Evolutionary conservation across 2,329 filamentous ascomycete species (phyloP).

Genomic region (Hypomyces rosellus): DNA sequence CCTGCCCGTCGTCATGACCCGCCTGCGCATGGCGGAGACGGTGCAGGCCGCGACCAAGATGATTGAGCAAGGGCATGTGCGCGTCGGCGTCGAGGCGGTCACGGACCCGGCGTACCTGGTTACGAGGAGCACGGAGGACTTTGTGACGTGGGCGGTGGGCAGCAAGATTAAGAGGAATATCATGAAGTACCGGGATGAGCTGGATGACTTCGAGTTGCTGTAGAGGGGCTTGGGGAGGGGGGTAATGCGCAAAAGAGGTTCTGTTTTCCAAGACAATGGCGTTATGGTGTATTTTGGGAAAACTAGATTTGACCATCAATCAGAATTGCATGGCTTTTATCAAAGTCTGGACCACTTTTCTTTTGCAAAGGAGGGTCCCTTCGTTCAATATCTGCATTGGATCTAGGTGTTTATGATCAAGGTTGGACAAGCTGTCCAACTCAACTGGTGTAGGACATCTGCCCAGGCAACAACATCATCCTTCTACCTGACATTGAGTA

Average conservation of each 20-base stretch:
- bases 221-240: slow-evolving; percentile 33
- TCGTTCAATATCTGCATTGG: too few relatives aligned
- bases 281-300: too few relatives aligned
- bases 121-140: slow-evolving; percentile 86
- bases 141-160: slow-evolving; percentile 91
- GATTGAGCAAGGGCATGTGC: slow-evolving; percentile 89
- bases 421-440: too few relatives aligned
- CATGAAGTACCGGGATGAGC: slow-evolving; percentile 86
- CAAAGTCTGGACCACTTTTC: too few relatives aligned
- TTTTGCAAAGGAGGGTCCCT: too few relatives aligned
- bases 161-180: slow-evolving; percentile 98
- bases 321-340: too few relatives aligned
- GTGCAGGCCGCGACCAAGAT: slow-evolving; percentile 79
- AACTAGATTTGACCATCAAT: too few relatives aligned
- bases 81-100: slow-evolving; percentile 83
- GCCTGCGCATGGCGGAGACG: slow-evolving; percentile 85
- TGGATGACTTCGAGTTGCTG: slow-evolving; percentile 92
- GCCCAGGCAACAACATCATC: too few relatives aligned
- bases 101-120: slow-evolving; percentile 88
- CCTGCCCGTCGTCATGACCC: slow-evolving; percentile 84
- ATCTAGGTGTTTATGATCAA: too few relatives aligned
- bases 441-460: too few relatives aligned
- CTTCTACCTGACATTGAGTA: too few relatives aligned
- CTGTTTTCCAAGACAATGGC: background rate
- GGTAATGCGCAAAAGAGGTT: too few relatives aligned